Percentiles rank a stretch among this genome's conserved stretches.
Conservation (phyloP, 2,329 filamentous ascomycete genomes). For the Ophiocordyceps robertsii region DNA sequence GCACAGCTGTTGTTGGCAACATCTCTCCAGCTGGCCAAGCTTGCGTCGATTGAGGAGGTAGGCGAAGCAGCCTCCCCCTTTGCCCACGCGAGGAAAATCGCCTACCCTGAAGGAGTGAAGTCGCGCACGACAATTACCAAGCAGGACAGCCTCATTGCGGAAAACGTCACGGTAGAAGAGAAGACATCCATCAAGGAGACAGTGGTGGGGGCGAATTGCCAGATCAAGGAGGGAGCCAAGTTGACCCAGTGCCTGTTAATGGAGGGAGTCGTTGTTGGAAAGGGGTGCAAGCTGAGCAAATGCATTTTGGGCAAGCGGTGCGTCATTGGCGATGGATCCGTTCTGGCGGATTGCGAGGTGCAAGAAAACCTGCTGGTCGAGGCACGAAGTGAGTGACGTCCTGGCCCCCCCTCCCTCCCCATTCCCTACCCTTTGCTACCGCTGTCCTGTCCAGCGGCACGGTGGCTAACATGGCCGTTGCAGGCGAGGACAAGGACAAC, state of each 20-base stretch:
- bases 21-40: slow-evolving; percentile 76
- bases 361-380: slow-evolving; percentile 82
- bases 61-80: slow-evolving; percentile 54
- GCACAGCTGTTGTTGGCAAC: slow-evolving; percentile 67
- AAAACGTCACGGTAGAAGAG: slow-evolving; percentile 81
- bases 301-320: slow-evolving; percentile 75
- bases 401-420: slow-evolving; percentile 4
- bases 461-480: not conserved
- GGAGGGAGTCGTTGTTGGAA: slow-evolving; percentile 79
- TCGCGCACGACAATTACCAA: slow-evolving; percentile 69
- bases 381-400: slow-evolving; percentile 46
- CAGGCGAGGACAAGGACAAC: slow-evolving; percentile 54
- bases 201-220: slow-evolving; percentile 77
- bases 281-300: slow-evolving; percentile 71
- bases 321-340: slow-evolving; percentile 67
- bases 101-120: slow-evolving; percentile 71
- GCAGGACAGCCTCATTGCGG: slow-evolving; percentile 69
- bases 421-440: not conserved
- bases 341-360: slow-evolving; percentile 82
- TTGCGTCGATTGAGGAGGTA: slow-evolving; percentile 56
- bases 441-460: no score
- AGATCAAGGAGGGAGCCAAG: slow-evolving; percentile 75
- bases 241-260: slow-evolving; percentile 81
- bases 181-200: slow-evolving; percentile 87
- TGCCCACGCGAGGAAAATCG: slow-evolving; percentile 66